Evolutionary conservation across 2,329 filamentous ascomycete genomes (phyloP).

Genomic region (Trichoderma aggressivum): DNA sequence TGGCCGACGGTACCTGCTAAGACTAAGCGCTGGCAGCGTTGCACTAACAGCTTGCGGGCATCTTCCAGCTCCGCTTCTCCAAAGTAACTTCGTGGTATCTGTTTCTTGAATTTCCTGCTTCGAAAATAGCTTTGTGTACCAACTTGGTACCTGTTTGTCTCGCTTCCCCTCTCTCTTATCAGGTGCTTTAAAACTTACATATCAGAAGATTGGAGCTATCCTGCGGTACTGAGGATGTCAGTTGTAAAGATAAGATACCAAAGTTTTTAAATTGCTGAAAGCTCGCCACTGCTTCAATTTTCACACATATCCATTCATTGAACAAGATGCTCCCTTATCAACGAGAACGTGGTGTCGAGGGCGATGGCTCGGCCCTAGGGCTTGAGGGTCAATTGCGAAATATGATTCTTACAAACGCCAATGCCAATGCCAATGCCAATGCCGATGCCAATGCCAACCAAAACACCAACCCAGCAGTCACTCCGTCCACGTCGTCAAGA

Average conservation of each 20-base stretch:
- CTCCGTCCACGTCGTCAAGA: slow-evolving; percentile 26
- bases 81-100: not conserved
- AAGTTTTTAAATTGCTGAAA: not conserved
- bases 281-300: not conserved
- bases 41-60: not conserved
- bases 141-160: not conserved
- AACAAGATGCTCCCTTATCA: slow-evolving; percentile 7
- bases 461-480: not conserved
- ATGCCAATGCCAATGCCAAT: slow-evolving; percentile 43
- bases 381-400: slow-evolving; percentile 57
- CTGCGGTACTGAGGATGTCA: not conserved
- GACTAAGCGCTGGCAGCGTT: not conserved
- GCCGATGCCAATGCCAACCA: slow-evolving; percentile 38
- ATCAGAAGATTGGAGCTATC: not conserved
- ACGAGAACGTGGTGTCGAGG: not conserved
- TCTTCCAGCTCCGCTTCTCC: not conserved
- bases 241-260: not conserved
- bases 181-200: not conserved
- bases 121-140: not conserved
- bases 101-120: not conserved
- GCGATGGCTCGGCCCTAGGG: slow-evolving; percentile 20
- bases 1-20: not conserved
- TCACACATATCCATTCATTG: not conserved
- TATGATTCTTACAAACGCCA: slow-evolving; percentile 59
- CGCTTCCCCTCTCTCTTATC: not conserved